Conservation (phyloP, 1,139 yeast genomes). For the Chernovozyma sophiae-reginae region DNA sequence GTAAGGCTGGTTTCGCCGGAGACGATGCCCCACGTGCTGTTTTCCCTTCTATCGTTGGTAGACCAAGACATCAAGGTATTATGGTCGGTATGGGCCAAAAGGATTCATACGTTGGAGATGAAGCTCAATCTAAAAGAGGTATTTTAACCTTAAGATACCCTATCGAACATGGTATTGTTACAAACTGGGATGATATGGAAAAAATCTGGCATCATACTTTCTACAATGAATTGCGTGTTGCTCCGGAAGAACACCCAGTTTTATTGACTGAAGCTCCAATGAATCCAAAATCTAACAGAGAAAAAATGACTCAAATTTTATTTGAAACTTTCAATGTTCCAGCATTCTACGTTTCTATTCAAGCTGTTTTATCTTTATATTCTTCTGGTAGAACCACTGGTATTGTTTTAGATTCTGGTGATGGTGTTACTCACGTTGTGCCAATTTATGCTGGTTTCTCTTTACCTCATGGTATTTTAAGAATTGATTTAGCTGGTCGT, state of each 20-base stretch:
- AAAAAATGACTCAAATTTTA: constrained; percentile 98
- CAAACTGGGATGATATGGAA: constrained; percentile 99
- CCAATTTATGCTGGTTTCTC: constrained; percentile 99
- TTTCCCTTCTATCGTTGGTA: constrained; percentile 99
- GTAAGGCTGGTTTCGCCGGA: constrained; percentile 99
- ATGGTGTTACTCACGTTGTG: constrained; percentile 99
- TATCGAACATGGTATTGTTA: constrained; percentile 99
- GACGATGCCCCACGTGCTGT: constrained; percentile 99
- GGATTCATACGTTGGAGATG: constrained; percentile 99
- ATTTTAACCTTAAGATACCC: constrained; percentile 97
- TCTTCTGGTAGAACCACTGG: constrained; percentile 99
- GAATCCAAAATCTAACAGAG: constrained; percentile 99
- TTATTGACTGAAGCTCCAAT: constrained; percentile 98
- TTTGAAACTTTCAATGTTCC: constrained; percentile 99
- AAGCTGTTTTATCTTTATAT: constrained; percentile 96
- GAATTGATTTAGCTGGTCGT: constrained; percentile 99
- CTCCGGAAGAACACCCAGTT: constrained; percentile 99
- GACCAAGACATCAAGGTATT: constrained; percentile 99
- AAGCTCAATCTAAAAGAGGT: constrained; percentile 99
- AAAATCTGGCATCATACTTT: constrained; percentile 99
- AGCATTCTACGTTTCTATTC: constrained; percentile 97
- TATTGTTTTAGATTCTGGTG: constrained; percentile 99
- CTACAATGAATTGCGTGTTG: constrained; percentile 97
- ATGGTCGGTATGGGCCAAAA: constrained; percentile 99
- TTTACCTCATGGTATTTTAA: constrained; percentile 96